phyloP scores from a whole-genome alignment of 2,329 filamentous ascomycete genomes.

The Diaporthe sp. region DNA sequence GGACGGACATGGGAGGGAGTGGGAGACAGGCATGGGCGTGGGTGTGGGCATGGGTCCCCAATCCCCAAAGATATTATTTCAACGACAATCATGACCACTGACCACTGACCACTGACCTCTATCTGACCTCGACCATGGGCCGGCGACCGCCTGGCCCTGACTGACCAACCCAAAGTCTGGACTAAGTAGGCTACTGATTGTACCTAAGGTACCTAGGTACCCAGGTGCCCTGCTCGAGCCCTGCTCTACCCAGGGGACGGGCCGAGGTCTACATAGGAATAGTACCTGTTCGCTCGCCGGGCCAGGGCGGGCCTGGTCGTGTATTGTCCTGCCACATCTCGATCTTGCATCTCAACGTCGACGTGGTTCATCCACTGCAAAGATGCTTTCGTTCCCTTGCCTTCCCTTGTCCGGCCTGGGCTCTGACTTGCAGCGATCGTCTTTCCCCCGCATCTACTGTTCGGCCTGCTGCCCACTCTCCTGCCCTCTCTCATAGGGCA shows the following conservation, averaged over 20 bases:
- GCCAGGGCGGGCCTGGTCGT: background rate
- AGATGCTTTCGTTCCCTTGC: background rate
- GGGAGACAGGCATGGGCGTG: background rate
- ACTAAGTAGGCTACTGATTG: background rate
- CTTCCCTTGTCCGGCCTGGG: background rate
- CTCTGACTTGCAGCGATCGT: background rate
- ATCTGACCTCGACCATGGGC: background rate
- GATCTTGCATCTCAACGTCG: slow-evolving; percentile 14
- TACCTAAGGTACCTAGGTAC: too few species aligned
- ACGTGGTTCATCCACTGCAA: slow-evolving; percentile 2
- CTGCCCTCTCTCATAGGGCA: slow-evolving; percentile 3
- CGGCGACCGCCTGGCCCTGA: background rate
- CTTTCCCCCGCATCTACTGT: slow-evolving; percentile 10
- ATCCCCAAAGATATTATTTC: slow-evolving; percentile 15
- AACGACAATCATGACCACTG: slow-evolving; percentile 5
- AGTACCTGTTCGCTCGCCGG: background rate
- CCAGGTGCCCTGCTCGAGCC: background rate
- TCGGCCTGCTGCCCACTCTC: slow-evolving; percentile 7
- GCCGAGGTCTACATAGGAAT: background rate
- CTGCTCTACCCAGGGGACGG: slow-evolving; percentile 4
- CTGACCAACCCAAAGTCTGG: background rate
- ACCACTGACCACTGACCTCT: background rate
- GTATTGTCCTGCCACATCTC: background rate
- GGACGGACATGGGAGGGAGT: slow-evolving; percentile 7
- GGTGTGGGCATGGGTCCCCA: slow-evolving; percentile 2